Base-by-base conservation (phyloP, 768 basidiomycete species). In the Tylopilus sp. region DNA sequence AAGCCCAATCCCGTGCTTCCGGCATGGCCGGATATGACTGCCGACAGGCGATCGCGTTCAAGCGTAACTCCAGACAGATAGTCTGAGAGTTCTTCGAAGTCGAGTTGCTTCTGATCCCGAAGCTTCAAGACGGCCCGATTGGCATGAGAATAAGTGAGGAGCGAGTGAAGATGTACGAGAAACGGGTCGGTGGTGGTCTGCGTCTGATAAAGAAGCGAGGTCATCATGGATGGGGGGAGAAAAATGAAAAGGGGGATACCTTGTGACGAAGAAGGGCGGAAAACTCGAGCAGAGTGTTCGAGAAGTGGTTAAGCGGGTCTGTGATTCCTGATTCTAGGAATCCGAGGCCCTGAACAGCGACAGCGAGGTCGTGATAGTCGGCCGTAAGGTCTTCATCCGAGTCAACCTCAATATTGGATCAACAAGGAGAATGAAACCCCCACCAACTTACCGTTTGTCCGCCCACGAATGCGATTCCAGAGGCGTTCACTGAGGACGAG, bases 291-390 rank as follows among this genome's bases (percentile, higher is more conserved):
- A 99, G 76, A 2, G 93, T 94, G 66, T 95, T 95, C 26, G 95
- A 97, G 60, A 98, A 98, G 66, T 95, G 87, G 64, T 95, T 95
- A 58, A 99, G 74, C 1, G 93, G 95, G 63, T 99, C 97, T 41
- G 97, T 99, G 58, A 99, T 99, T 35, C 97, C 97, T 56, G 91
- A 92, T 71, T 99, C 97, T 57, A 99, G 80, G 73, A 98, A 98
- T 59, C 95, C 97, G 53, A 99, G 80, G 45, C 95, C 95, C 68
- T 98, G 95, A 42, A 97, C 92, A 39, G 92, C 88, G 56, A 94
- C 89, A 40, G 97, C 94, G 57, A 98, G 76, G 71, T 98, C 97
- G 66, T 98, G 93, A 70, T 99, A 99, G 75, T 99, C 97, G 57
- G 84, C 84, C 54, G 93, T 89, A 43, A 99, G 83, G 79, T 99